Base-by-base conservation (phyloP, 2,329 filamentous ascomycete genomes). In the Trichoderma oligosporum region DNA sequence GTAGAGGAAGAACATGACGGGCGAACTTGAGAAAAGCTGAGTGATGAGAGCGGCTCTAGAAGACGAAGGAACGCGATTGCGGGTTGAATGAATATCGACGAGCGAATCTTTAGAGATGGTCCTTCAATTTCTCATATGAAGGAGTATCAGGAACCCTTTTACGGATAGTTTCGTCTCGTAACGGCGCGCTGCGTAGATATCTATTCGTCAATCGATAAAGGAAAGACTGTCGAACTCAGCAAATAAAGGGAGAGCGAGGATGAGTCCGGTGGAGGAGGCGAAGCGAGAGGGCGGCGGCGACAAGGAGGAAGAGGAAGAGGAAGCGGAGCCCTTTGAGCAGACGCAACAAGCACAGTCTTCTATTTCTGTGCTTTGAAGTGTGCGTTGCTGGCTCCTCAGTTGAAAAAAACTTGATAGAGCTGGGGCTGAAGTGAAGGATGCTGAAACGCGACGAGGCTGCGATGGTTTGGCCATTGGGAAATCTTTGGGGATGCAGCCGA, bases 1-100 rank as follows among this genome's bases (percentile, higher is more conserved):
- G 76, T 96, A 91, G 63, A 99, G 89, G 79, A 99, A 99, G 76
- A 97, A 99, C 94, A 99, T 99, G 66, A 62, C 76, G 74, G 62
- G 54, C 55, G n/a, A 33, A 60, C 54, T 25, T 11, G 49, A 16
- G 27, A 39, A 61, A 18, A 51, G 24, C 60, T 57, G 8, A 33
- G 60, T 31, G 31, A 18, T 16, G 27, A 9, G 25, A 27, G 22
- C 31, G 47, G 29, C 39, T 20, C n/a, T 27, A 42, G 42, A 11
- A 47, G 36, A 27, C 8, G 14, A 42, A 22, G 20, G 25, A 46
- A 18, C 3, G 39, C 25, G 25, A 14, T n/a, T 24, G 29, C 25
- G 31, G 39, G 31, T 35, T 56, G 44, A n/a, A 12, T 29, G 11
- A 9, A 39, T 9, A 39, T 38, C 33, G 8, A 55, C 25, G 31